Conservation (phyloP, 805 yeast genomes). For the Candida ascalaphidarum region DNA sequence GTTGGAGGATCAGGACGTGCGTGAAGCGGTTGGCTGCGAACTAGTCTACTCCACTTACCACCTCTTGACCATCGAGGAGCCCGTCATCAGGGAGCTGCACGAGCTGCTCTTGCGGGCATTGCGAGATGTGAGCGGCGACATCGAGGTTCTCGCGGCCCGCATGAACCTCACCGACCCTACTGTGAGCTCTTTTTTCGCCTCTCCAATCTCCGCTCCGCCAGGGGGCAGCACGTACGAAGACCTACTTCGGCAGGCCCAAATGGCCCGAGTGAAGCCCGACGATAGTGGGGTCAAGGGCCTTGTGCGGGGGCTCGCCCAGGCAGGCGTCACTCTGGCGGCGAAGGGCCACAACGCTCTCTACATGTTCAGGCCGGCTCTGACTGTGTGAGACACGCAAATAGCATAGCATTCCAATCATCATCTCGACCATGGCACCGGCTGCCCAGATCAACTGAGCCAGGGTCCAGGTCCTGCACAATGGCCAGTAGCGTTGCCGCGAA, state of each 20-base stretch:
- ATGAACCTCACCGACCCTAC: slow-evolving; percentile 7
- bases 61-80: slow-evolving; percentile 22
- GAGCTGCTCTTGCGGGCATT: slow-evolving; percentile 4
- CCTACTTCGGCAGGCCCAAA: not conserved
- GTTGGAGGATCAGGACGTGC: slow-evolving; percentile 2
- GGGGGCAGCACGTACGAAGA: not conserved
- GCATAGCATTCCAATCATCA: too few species aligned
- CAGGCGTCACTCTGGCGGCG: not conserved
- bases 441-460: too few species aligned
- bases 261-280: too few species aligned
- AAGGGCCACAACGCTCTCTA: too few species aligned
- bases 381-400: too few species aligned
- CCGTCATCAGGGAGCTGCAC: slow-evolving; percentile 16
- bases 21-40: slow-evolving; percentile 20
- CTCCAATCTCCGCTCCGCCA: slow-evolving; percentile 1
- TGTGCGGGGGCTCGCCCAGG: not conserved
- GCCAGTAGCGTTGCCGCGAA: too few species aligned
- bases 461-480: too few species aligned
- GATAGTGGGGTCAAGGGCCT: too few species aligned
- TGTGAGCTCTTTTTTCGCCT: slow-evolving; percentile 9
- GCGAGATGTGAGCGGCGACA: slow-evolving; percentile 11
- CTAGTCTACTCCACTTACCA: slow-evolving; percentile 15
- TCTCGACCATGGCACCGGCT: too few species aligned
- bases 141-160: slow-evolving; percentile 20
- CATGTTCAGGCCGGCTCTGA: too few species aligned